Base-by-base conservation (phyloP, 345 rosid species). In the Laguncularia racemosa region DNA sequence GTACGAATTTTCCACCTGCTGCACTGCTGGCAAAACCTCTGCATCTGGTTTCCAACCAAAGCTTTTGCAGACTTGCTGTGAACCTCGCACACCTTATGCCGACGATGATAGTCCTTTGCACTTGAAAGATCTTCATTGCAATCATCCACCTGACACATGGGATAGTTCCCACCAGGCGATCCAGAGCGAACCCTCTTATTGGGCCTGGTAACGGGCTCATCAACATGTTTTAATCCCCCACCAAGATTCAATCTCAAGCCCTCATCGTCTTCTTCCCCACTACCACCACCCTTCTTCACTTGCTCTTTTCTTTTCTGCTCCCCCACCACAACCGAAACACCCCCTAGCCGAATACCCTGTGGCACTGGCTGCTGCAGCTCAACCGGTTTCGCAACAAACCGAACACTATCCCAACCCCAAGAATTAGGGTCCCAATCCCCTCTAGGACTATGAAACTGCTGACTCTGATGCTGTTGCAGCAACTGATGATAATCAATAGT, bases 11-110 rank as follows among this genome's bases (percentile, higher is more conserved):
- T 19, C 23, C 44, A 91, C 97, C 97, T 87, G 91, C 97, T 91
- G 59, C 97, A 91, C 84, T 91, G 97, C 71, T 91, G 97, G 72
- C 97, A 91, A 38, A 91, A 91, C 80, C 97, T 81, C 77, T 91
- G 97, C 96, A 91, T 81, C 78, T 85, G 97, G 56, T 85, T 85
- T 50, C 80, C 87, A 38, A 91, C 91, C 3, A 80, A 77, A 52
- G 93, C 91, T 63, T 85, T 78, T 8, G 85, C 71, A 57, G 91
- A 73, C 73, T 91, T 91, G 76, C 97, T 91, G 60, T 91, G 97
- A 74, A 70, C 59, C 66, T 85, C 84, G 49, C 97, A 91, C 12
- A 91, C 97, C 68, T 85, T 91, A 76, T 88, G 97, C 18, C 97
- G 78, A 53, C 97, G 86, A 46, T 90, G 97, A 67, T 87, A 90